phyloP scores from a whole-genome alignment of 805 yeast genomes.

The Blastobotrys chiropterorum region DNA sequence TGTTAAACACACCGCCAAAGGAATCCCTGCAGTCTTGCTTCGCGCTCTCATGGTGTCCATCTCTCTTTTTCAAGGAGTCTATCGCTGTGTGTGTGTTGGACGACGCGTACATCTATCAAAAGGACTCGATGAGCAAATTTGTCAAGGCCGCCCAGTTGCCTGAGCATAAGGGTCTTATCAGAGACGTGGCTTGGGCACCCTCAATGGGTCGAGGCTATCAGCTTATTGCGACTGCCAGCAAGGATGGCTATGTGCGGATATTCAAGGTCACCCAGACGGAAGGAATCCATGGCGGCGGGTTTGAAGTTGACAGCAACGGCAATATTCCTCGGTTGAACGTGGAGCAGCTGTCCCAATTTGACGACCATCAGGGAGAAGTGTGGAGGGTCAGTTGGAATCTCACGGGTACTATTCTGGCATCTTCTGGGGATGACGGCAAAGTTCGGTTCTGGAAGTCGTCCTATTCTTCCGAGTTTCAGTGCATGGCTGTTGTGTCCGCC shows the following conservation, averaged over 20 bases:
- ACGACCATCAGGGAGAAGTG: conserved; percentile 80
- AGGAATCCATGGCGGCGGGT: conserved; percentile 3
- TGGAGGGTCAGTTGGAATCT: conserved; percentile 96
- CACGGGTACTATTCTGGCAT: conserved; percentile 86
- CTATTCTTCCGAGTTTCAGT: conserved; percentile 78
- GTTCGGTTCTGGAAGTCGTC: conserved; percentile 89
- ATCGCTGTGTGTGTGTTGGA: conserved; percentile 80
- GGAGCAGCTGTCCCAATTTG: conserved; percentile 59
- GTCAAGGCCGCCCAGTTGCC: conserved; percentile 53
- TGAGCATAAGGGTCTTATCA: conserved; percentile 79
- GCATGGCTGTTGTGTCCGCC: conserved; percentile 78
- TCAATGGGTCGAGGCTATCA: conserved; percentile 88
- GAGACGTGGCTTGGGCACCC: conserved; percentile 95
- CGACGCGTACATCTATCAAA: conserved; percentile 72
- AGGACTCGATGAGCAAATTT: conserved; percentile 42
- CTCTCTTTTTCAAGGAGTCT: conserved; percentile 74
- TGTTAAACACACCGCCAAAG: conserved; percentile 62
- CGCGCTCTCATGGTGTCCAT: conserved; percentile 85
- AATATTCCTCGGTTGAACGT: conserved; percentile 34
- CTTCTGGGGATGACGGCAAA: conserved; percentile 94
- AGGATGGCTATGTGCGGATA: conserved; percentile 86
- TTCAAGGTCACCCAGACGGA: conserved; percentile 55
- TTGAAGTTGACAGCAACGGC: conserved; percentile 16
- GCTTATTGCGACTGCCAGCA: conserved; percentile 89
- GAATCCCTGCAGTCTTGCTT: conserved; percentile 79